Conservation (phyloP, 331 rosid genomes). For the Acacia pycnantha region DNA sequence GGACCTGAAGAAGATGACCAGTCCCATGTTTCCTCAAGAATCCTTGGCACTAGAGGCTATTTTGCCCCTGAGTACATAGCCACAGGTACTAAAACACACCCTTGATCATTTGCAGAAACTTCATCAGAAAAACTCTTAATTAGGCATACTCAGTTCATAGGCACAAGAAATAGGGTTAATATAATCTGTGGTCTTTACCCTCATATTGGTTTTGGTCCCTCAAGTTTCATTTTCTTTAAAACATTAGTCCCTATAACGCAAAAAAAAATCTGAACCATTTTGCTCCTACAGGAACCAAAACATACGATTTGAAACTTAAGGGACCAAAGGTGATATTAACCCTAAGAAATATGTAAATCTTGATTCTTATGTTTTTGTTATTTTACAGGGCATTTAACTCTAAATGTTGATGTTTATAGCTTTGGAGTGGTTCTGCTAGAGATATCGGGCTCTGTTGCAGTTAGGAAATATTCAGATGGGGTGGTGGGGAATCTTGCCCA, state of each 20-base stretch:
- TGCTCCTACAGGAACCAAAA: too few relatives aligned
- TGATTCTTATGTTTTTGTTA: background rate
- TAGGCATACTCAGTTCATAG: background rate
- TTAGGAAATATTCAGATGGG: slow-evolving; percentile 37
- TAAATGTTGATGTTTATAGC: slow-evolving; percentile 45
- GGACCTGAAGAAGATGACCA: slow-evolving; percentile 42
- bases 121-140: background rate
- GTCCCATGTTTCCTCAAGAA: slow-evolving; percentile 34
- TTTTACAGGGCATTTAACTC: slow-evolving; percentile 46
- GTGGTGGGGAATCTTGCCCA: slow-evolving; percentile 32
- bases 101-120: background rate
- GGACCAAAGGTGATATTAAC: too few relatives aligned
- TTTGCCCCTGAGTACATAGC: slow-evolving; percentile 43
- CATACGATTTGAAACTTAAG: too few relatives aligned
- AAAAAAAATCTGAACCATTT: too few relatives aligned
- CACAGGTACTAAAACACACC: slow-evolving; percentile 31
- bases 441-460: slow-evolving; percentile 38
- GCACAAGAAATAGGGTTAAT: too few relatives aligned
- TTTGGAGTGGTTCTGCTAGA: slow-evolving; percentile 53
- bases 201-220: too few relatives aligned
- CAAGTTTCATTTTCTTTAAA: too few relatives aligned
- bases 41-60: slow-evolving; percentile 51
- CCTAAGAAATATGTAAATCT: background rate
- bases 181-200: too few relatives aligned
- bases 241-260: too few relatives aligned